Base-by-base conservation (phyloP, 495 filamentous ascomycete species). In the Aspergillus wentii region DNA sequence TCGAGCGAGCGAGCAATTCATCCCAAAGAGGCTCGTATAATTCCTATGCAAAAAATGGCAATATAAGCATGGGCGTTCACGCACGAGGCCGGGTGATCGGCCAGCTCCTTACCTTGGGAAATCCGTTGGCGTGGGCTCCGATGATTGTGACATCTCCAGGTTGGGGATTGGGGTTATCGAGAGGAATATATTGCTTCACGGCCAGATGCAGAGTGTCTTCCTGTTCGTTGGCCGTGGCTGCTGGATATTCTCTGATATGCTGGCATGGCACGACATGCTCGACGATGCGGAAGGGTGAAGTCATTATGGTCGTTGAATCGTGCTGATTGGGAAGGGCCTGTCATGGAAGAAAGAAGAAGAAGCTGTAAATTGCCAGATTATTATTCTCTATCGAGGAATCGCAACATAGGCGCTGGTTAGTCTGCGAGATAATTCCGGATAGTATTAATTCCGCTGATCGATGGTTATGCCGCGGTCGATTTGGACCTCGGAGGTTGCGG, bases 11-110 rank as follows among this genome's bases (percentile, higher is more conserved):
- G 42, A 83, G 64, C 1, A 95, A 66, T 39, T 92, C 85, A 32
- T 83, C 84, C 80, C 85, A 95, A 3, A 94, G 71, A 3, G 89
- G 85, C 50, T 94, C 89, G 56, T 94, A 95, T 13, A 94, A 69
- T 65, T 88, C 90, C 81, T 88, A 41, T 1, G 1, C 8, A 6
- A 10, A 2, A 18, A 10, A 4, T 1, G 20, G 48, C 16, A 52
- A 41, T 18, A 30, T 33, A 4, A 43, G 13, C 19, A n/a, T n/a
- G n/a, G n/a, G n/a, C n/a, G n/a, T n/a, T n/a, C n/a, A n/a, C n/a
- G n/a, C n/a, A n/a, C n/a, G n/a, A n/a, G n/a, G n/a, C n/a, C n/a
- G n/a, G n/a, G n/a, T n/a, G n/a, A n/a, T n/a, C n/a, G n/a, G n/a
- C n/a, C n/a, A n/a, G n/a, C n/a, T n/a, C 33, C 41, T 35, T 54